Evolutionary conservation across 208 protist species (phyloP), one percentile per base, ranked within the genome.

Genomic region (Lotmaria passim): DNA sequence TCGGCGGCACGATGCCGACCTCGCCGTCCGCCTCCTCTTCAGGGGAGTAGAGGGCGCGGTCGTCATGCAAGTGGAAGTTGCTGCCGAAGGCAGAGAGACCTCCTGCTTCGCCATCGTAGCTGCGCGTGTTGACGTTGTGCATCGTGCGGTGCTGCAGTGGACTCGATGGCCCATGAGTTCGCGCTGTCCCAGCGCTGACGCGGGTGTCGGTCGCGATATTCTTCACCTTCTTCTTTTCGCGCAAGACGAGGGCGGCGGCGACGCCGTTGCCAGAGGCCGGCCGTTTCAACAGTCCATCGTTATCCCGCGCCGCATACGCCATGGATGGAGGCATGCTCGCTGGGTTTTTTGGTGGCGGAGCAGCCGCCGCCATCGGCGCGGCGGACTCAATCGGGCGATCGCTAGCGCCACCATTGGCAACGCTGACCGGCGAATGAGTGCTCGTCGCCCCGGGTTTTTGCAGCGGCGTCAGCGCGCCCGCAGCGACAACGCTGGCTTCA

Each of bases 1-100:
- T 47, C 23, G 23, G 19, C 3, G 55, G 19, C 3, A 30, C 55
- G 55, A 0, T 39, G 26, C 11, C 58, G 28, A 33, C 34, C 31
- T 55, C 19, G 28, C 39, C 31, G 28, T 38, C 43, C 24, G 28
- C 17, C 23, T 43, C 30, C 2, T 28, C 50, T 0, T 58, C 39
- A 19, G 61, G 44, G 3, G 43, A 64, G 60, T 62, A 62, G 24
- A 59, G 41, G 1, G 47, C 10, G 3, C 61, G 59, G 19, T 8
- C 60, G 26, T 43, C 38, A 0, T 21, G 28, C 51, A 69, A n/a
- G 53, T 61, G 33, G 31, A 62, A 69, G 43, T 34, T 56, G 69
- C 61, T 57, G 36, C 43, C 69, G 53, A 69, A 69, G 17, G 23
- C 44, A 17, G 48, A 48, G n/a, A 63, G 30, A n/a, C 64, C 61